These are phyloP conservation scores for Aspergillus glaucus DNA, from an alignment of 2,329 filamentous ascomycete species.

Conservation along the genomic window DNA sequence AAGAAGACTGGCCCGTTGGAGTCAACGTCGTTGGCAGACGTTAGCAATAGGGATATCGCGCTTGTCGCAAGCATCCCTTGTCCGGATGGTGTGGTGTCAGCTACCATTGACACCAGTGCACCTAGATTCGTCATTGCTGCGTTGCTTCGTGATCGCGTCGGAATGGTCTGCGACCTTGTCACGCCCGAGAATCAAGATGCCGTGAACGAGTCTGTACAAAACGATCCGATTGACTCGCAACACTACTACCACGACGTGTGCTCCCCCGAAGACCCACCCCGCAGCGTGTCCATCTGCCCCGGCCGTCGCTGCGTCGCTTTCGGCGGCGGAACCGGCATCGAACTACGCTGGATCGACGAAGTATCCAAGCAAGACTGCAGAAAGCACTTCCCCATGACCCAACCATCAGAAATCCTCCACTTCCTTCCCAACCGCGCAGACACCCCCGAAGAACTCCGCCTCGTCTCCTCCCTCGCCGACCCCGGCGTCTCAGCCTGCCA, in stretches of 20 bases:
- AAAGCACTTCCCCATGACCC: constrained; percentile 36
- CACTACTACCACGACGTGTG: constrained; percentile 50
- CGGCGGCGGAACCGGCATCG: constrained; percentile 57
- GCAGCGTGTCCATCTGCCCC: constrained; percentile 61
- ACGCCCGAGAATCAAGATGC: background rate
- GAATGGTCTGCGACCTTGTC: constrained; percentile 54
- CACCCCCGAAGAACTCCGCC: constrained; percentile 50
- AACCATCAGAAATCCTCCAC: constrained; percentile 42
- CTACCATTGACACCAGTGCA: constrained; percentile 58
- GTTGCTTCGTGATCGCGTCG: constrained; percentile 54
- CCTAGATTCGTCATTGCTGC: constrained; percentile 52
- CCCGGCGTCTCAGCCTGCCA: constrained; percentile 24
- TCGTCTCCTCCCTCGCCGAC: constrained; percentile 56
- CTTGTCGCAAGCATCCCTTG: constrained; percentile 52
- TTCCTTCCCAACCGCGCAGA: constrained; percentile 53
- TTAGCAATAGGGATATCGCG: constrained; percentile 27
- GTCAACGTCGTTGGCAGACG: constrained; percentile 18
- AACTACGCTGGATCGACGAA: constrained; percentile 56
- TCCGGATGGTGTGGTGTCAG: constrained; percentile 51
- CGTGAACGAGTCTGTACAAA: constrained; percentile 13
- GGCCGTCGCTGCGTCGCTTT: constrained; percentile 60
- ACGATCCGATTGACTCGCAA: constrained; percentile 20
- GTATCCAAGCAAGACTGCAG: constrained; percentile 34
- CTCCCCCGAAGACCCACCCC: constrained; percentile 55
- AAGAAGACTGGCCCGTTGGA: constrained; percentile 8